A percentile compares a stretch with the other conserved stretches of the same genome.
Evolutionary conservation across 1,139 yeast genomes (phyloP).

Genomic region (Hyphopichia burtonii): DNA sequence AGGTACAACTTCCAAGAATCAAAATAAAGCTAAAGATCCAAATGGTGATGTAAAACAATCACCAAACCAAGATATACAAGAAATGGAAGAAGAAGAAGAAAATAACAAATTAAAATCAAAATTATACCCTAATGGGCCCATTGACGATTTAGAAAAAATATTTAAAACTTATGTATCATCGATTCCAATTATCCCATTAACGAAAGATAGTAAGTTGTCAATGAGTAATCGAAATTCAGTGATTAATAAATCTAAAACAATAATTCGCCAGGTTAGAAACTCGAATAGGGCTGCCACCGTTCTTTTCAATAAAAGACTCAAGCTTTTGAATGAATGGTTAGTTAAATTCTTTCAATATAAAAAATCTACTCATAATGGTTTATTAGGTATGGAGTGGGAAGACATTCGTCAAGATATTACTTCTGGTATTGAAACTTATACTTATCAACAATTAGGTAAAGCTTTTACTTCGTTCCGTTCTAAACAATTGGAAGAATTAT

Average conservation of each 20-base stretch:
- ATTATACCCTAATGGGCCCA: constrained; percentile 11
- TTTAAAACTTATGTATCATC: constrained; percentile 10
- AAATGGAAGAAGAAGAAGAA: constrained; percentile 6
- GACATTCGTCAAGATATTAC: constrained; percentile 41
- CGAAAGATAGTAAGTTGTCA: constrained; percentile 15
- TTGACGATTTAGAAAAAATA: constrained; percentile 16
- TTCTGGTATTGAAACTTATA: constrained; percentile 35
- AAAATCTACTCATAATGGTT: constrained; percentile 36
- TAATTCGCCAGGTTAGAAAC: constrained; percentile 29
- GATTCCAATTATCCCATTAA: constrained; percentile 5
- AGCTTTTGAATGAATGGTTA: constrained; percentile 32
- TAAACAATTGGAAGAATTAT: constrained; percentile 1
- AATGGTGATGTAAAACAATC: not conserved
- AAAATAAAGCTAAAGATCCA: not conserved
- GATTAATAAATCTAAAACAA: constrained; percentile 26
- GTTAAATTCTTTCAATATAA: constrained; percentile 40
- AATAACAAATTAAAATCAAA: not conserved
- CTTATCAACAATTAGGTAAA: constrained; percentile 37
- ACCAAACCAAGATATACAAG: not conserved
- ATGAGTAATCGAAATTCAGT: constrained; percentile 20
- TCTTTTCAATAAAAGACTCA: constrained; percentile 27
- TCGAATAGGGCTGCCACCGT: constrained; percentile 31
- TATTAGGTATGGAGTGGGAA: constrained; percentile 48
- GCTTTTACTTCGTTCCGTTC: constrained; percentile 8
- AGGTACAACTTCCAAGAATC: not conserved